Conservation (phyloP, 2,329 filamentous ascomycete species). For the Pseudopyricularia javanii region DNA sequence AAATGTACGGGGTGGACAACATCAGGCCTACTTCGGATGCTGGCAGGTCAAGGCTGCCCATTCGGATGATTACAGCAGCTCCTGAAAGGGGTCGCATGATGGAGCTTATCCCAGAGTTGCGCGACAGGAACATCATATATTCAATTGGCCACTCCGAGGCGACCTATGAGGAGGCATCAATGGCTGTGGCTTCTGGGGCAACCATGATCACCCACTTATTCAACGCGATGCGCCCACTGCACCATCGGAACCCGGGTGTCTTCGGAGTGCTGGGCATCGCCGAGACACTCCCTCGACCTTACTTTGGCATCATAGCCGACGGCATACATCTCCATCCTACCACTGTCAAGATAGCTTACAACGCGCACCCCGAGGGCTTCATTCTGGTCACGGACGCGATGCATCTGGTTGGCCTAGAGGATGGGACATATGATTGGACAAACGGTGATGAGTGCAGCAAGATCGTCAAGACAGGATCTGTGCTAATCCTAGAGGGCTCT, state of each 20-base stretch:
- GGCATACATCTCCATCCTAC: slow-evolving; percentile 85
- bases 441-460: slow-evolving; percentile 50
- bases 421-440: slow-evolving; percentile 77
- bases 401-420: slow-evolving; percentile 72
- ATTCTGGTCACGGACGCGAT: slow-evolving; percentile 90
- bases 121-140: slow-evolving; percentile 55
- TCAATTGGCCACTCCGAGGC: slow-evolving; percentile 82
- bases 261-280: slow-evolving; percentile 71
- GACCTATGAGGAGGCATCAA: slow-evolving; percentile 68
- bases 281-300: slow-evolving; percentile 50
- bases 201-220: slow-evolving; percentile 90
- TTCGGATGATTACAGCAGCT: slow-evolving; percentile 78
- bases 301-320: slow-evolving; percentile 81
- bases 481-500: slow-evolving; percentile 66
- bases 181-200: slow-evolving; percentile 60
- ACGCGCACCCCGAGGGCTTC: slow-evolving; percentile 71
- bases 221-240: slow-evolving; percentile 84
- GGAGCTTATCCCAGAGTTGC: slow-evolving; percentile 54
- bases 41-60: slow-evolving; percentile 24
- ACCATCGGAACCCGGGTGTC: slow-evolving; percentile 83
- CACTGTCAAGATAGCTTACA: slow-evolving; percentile 79
- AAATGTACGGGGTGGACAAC: slow-evolving; percentile 63
- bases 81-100: slow-evolving; percentile 68
- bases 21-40: slow-evolving; percentile 28
- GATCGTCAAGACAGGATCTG: slow-evolving; percentile 58